Percentiles rank a stretch among this genome's conserved stretches.
Evolutionary conservation across 495 filamentous ascomycete species (phyloP).

Genomic region (Penicillium odoratum): DNA sequence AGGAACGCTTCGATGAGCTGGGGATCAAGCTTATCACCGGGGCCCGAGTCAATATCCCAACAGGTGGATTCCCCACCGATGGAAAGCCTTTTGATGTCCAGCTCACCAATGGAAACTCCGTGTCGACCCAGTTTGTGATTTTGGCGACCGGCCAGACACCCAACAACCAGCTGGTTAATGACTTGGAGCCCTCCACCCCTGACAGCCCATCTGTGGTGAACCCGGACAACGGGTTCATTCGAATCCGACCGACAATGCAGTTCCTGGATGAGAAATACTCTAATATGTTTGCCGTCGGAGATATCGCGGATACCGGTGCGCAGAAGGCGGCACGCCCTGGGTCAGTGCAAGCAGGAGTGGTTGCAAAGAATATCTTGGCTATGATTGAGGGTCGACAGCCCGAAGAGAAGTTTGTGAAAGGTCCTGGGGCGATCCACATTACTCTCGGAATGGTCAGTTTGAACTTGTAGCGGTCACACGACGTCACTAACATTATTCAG

Average conservation of each 20-base stretch:
- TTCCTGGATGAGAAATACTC: conserved; percentile 47
- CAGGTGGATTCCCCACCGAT: conserved; percentile 28
- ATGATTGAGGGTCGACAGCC: conserved; percentile 39
- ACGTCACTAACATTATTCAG: conserved; percentile 20
- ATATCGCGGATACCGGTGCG: conserved; percentile 60
- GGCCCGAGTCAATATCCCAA: conserved; percentile 34
- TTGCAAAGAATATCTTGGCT: conserved; percentile 53
- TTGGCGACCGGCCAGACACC: conserved; percentile 59
- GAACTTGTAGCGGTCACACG: neutral
- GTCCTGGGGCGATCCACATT: conserved; percentile 47
- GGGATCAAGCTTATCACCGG: conserved; percentile 40
- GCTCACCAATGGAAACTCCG: conserved; percentile 34
- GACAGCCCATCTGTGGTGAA: conserved; percentile 40
- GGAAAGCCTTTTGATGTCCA: conserved; percentile 31
- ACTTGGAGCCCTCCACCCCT: conserved; percentile 35
- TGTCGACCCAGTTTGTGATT: conserved; percentile 45
- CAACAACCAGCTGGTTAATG: conserved; percentile 49
- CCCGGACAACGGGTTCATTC: conserved; percentile 50
- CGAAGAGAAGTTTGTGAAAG: conserved; percentile 33
- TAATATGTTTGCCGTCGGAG: conserved; percentile 59
- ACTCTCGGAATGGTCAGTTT: conserved; percentile 52
- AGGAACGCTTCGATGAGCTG: conserved; percentile 40
- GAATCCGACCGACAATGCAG: conserved; percentile 57
- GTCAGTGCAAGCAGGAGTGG: conserved; percentile 51
- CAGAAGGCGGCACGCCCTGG: conserved; percentile 57